Conservation (phyloP, 2,329 filamentous ascomycete species). For the Pseudogymnoascus sp. region DNA sequence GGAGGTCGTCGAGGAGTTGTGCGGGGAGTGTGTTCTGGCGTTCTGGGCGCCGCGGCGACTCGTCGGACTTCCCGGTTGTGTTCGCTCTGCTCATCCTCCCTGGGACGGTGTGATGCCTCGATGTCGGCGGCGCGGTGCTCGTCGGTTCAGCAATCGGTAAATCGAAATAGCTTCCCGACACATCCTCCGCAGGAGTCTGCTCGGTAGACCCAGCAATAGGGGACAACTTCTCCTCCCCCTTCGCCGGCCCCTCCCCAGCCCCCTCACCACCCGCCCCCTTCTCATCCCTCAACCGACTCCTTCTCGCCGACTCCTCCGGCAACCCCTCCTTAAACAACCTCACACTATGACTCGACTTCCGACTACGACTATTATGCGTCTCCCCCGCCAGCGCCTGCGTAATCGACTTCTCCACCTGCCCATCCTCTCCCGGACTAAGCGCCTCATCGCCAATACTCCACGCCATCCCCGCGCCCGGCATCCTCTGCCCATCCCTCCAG, state of each 20-base stretch:
- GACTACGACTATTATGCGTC: slow-evolving; percentile 55
- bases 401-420: slow-evolving; percentile 56
- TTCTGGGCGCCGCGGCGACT: background rate
- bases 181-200: background rate
- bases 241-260: too few species aligned
- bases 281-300: slow-evolving; percentile 25
- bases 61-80: background rate
- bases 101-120: background rate
- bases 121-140: background rate
- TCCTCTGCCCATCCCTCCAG: slow-evolving; percentile 24
- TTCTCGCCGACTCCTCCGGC: slow-evolving; percentile 48
- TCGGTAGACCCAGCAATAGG: background rate
- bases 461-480: slow-evolving; percentile 41
- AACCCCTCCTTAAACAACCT: slow-evolving; percentile 59
- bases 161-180: too few species aligned
- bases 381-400: slow-evolving; percentile 50
- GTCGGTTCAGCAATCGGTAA: too few species aligned
- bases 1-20: slow-evolving; percentile 25
- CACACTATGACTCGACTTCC: slow-evolving; percentile 58
- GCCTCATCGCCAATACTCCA: slow-evolving; percentile 55
- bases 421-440: slow-evolving; percentile 45
- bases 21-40: slow-evolving; percentile 17
- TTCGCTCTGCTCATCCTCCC: too few species aligned
- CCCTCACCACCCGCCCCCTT: too few species aligned
- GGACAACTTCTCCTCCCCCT: too few species aligned